Percentiles rank a stretch among this genome's conserved stretches.
Conservation (phyloP, 2,329 filamentous ascomycete species). For the Verticillium isaacii region DNA sequence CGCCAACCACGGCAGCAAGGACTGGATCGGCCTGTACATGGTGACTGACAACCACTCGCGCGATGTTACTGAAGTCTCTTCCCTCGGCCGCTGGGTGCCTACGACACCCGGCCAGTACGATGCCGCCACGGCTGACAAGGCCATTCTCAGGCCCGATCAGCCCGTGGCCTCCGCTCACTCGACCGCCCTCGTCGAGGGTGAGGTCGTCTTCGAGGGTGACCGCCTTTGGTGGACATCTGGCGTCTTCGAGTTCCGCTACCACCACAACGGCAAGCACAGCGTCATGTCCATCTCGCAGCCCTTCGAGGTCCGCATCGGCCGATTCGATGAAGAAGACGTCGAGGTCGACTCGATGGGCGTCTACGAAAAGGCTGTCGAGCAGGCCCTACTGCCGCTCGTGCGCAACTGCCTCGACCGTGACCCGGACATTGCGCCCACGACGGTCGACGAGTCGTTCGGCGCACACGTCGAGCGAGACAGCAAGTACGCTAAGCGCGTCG, state of each 20-base stretch:
- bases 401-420: conserved; percentile 91
- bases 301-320: conserved; percentile 81
- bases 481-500: conserved; percentile 84
- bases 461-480: conserved; percentile 78
- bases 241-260: conserved; percentile 94
- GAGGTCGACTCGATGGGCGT: conserved; percentile 54
- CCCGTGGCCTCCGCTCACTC: conserved; percentile 47
- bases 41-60: conserved; percentile 89
- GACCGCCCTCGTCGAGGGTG: conserved; percentile 64
- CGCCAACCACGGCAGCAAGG: conserved; percentile 77
- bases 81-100: conserved; percentile 84
- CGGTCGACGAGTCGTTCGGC: conserved; percentile 77
- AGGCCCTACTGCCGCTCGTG: conserved; percentile 74
- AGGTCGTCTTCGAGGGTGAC: conserved; percentile 84
- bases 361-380: conserved; percentile 68
- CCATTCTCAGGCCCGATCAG: conserved; percentile 68
- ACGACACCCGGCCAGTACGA: conserved; percentile 75
- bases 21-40: conserved; percentile 96
- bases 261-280: conserved; percentile 87
- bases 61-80: conserved; percentile 77
- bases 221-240: conserved; percentile 97
- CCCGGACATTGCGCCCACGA: conserved; percentile 81
- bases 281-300: conserved; percentile 92
- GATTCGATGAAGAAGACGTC: conserved; percentile 73
- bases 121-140: conserved; percentile 66